Evolutionary conservation across 176 grass and related monocot species (phyloP).

Genomic region (Carex littledalei): DNA sequence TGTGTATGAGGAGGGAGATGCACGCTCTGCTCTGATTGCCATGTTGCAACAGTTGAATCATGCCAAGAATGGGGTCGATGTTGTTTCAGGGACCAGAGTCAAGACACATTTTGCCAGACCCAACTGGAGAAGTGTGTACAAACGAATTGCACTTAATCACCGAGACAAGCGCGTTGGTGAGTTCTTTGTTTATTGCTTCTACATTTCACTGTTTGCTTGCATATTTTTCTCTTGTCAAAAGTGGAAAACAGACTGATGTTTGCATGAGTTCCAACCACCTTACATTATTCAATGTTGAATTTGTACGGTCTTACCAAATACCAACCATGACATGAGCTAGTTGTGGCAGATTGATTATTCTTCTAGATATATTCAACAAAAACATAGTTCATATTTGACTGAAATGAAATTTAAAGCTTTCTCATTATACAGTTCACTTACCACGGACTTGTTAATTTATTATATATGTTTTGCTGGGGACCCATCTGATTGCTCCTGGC

Average conservation of each 20-base stretch:
- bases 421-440: background rate
- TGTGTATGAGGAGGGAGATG: constrained; percentile 94
- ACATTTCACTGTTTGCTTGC: background rate
- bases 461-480: background rate
- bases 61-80: constrained; percentile 72
- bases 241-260: background rate
- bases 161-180: constrained; percentile 60
- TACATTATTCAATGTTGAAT: background rate
- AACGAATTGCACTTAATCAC: constrained; percentile 75
- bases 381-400: background rate
- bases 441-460: background rate
- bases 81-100: constrained; percentile 78
- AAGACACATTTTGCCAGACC: constrained; percentile 92
- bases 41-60: constrained; percentile 96
- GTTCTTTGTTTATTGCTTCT: background rate
- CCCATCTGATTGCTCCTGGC: background rate
- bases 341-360: background rate
- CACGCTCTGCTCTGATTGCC: constrained; percentile 72
- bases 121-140: constrained; percentile 81
- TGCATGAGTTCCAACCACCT: constrained; percentile 2
- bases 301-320: constrained; percentile 14
- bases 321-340: background rate
- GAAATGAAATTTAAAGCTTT: background rate
- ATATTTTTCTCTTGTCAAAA: background rate
- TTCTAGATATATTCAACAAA: background rate